These are phyloP conservation scores for Croton setiger DNA, from an alignment of 441 rosid genomes.

Conservation along the genomic window DNA sequence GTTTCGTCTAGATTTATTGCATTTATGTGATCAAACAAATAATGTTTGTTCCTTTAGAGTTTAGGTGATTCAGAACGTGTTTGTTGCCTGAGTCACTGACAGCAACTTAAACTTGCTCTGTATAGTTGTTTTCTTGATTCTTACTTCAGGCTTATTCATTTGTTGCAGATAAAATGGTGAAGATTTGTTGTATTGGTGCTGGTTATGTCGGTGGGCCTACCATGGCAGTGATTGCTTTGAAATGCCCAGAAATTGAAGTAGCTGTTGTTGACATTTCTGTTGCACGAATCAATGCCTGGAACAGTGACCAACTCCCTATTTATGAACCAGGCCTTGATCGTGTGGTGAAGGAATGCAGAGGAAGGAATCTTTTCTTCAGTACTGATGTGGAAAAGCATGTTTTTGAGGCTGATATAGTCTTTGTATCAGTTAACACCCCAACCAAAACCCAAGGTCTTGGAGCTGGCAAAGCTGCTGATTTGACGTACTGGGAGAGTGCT, in stretches of 20 bases:
- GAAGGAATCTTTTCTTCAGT: constrained; percentile 76
- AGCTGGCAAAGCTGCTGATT: constrained; percentile 89
- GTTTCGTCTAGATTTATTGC: not conserved
- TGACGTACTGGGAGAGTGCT: constrained; percentile 93
- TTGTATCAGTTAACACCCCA: constrained; percentile 87
- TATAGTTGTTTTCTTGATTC: constrained; percentile 2
- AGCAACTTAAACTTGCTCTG: not conserved
- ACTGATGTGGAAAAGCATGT: constrained; percentile 73
- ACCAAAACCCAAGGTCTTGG: constrained; percentile 90
- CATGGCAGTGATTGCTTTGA: constrained; percentile 82
- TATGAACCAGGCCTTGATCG: constrained; percentile 79
- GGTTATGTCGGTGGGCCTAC: constrained; percentile 91
- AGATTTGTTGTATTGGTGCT: constrained; percentile 87
- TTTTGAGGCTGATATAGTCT: constrained; percentile 69
- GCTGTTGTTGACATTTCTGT: constrained; percentile 77
- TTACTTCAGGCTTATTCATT: constrained; percentile 7
- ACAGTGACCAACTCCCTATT: constrained; percentile 68
- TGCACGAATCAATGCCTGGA: constrained; percentile 66
- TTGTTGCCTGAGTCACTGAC: not conserved
- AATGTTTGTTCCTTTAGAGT: not conserved
- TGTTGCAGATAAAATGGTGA: constrained; percentile 50
- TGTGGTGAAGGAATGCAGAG: constrained; percentile 69
- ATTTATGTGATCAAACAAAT: not conserved
- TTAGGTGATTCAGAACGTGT: not conserved
- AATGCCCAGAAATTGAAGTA: constrained; percentile 73